Evolutionary conservation across 768 basidiomycete genomes (phyloP).

Genomic region (Butyriboletus loyo): DNA sequence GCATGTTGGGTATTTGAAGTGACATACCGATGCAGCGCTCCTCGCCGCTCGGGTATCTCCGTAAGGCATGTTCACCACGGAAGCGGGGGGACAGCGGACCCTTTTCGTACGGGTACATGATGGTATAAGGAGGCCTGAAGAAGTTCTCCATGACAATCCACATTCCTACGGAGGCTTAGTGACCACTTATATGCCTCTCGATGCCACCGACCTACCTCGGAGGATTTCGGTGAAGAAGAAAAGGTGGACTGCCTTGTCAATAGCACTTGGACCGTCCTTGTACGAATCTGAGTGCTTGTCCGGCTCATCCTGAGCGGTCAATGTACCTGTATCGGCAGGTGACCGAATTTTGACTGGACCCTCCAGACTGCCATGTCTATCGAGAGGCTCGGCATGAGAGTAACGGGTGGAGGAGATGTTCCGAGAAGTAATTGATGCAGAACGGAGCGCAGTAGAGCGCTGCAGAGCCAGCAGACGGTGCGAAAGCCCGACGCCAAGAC

Average conservation of each 20-base stretch:
- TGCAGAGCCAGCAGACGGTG: constrained; percentile 36
- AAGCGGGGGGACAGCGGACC: constrained; percentile 97
- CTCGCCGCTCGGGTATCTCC: constrained; percentile 95
- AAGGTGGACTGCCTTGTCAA: constrained; percentile 93
- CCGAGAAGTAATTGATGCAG: constrained; percentile 46
- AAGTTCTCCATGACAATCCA: constrained; percentile 94
- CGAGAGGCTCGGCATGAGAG: constrained; percentile 19
- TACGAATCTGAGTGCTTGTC: constrained; percentile 65
- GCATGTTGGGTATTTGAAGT: neutral
- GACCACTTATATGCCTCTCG: neutral
- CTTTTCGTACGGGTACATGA: constrained; percentile 98
- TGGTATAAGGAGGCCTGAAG: constrained; percentile 95
- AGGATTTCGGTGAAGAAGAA: constrained; percentile 99
- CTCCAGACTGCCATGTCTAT: constrained; percentile 16
- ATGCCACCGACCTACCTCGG: constrained; percentile 63
- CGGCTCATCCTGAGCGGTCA: constrained; percentile 39
- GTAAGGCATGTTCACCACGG: constrained; percentile 95
- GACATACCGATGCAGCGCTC: constrained; percentile 95
- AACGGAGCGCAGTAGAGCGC: constrained; percentile 30
- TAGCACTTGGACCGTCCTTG: constrained; percentile 77
- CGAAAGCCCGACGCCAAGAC: constrained; percentile 51
- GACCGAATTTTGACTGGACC: constrained; percentile 31
- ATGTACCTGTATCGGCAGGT: constrained; percentile 31
- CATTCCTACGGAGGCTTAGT: constrained; percentile 64
- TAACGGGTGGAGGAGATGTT: constrained; percentile 26